Evolutionary conservation across 2,329 filamentous ascomycete genomes (phyloP).

Genomic region (Alternaria arborescens): DNA sequence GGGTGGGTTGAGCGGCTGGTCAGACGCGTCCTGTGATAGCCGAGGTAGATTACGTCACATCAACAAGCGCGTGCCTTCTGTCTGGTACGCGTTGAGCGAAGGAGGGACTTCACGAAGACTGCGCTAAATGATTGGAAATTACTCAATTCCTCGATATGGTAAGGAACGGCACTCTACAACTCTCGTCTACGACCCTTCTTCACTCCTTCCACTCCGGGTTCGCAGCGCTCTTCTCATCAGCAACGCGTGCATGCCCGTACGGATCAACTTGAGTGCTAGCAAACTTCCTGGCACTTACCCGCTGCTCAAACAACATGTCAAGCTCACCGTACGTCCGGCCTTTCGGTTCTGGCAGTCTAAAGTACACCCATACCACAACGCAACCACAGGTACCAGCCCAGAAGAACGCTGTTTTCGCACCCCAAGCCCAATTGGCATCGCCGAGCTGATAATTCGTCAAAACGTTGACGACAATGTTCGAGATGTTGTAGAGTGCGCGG

Average conservation of each 20-base stretch:
- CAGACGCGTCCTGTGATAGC: neutral
- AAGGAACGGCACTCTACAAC: neutral
- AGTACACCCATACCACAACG: conserved; percentile 80
- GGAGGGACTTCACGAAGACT: neutral
- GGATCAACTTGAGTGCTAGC: conserved; percentile 32
- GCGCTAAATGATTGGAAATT: neutral
- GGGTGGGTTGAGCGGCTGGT: too few relatives aligned
- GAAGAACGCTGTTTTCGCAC: conserved; percentile 85
- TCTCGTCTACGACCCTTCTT: neutral
- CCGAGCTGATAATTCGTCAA: conserved; percentile 63
- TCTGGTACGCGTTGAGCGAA: neutral
- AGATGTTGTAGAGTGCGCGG: conserved; percentile 76
- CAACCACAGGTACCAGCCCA: conserved; percentile 80
- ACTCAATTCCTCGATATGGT: neutral
- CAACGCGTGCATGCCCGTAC: conserved; percentile 19
- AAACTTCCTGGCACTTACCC: conserved; percentile 36
- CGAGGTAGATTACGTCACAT: neutral
- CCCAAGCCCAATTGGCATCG: conserved; percentile 78
- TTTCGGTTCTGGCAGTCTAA: conserved; percentile 78
- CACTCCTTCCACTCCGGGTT: conserved; percentile 27
- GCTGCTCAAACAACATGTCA: conserved; percentile 77
- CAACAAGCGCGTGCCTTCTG: neutral
- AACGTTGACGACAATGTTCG: conserved; percentile 80
- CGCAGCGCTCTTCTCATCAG: conserved; percentile 19
- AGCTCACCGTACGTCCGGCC: conserved; percentile 85